Percentiles rank a stretch among this genome's conserved stretches.
phyloP scores from a whole-genome alignment of 2,329 filamentous ascomycete species.

The Alternaria sp. region DNA sequence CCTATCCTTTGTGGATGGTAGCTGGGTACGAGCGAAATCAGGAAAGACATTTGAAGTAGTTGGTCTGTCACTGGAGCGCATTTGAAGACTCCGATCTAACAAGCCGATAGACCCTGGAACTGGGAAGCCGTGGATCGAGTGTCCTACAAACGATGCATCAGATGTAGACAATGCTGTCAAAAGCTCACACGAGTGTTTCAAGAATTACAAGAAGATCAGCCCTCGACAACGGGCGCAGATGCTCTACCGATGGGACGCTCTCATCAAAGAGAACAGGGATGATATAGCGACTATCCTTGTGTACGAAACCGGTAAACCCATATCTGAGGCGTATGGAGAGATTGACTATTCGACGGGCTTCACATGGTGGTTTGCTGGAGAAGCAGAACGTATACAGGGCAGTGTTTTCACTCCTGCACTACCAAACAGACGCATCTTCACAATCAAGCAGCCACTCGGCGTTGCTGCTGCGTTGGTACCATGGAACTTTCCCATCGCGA shows the following conservation, averaged over 20 bases:
- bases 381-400: constrained; percentile 70
- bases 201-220: constrained; percentile 66
- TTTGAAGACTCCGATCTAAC: constrained; percentile 15
- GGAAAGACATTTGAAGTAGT: constrained; percentile 66
- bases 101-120: constrained; percentile 58
- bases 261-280: constrained; percentile 69
- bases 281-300: constrained; percentile 70
- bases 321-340: constrained; percentile 61
- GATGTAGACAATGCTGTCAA: constrained; percentile 70
- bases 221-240: constrained; percentile 69
- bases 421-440: constrained; percentile 71
- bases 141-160: constrained; percentile 59
- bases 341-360: constrained; percentile 63
- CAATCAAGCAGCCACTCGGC: constrained; percentile 77
- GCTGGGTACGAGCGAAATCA: constrained; percentile 65
- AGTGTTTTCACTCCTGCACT: constrained; percentile 66
- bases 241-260: constrained; percentile 70
- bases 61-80: constrained; percentile 47
- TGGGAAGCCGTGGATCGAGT: constrained; percentile 59
- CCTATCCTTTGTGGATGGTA: constrained; percentile 62
- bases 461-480: constrained; percentile 73
- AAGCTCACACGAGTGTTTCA: constrained; percentile 67
- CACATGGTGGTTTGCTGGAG: constrained; percentile 66
- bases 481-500: constrained; percentile 75
- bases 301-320: constrained; percentile 65